Percentiles rank a stretch among this genome's conserved stretches.
Evolutionary conservation across 2,329 filamentous ascomycete species (phyloP).

Genomic region (Alternaria arbusti): DNA sequence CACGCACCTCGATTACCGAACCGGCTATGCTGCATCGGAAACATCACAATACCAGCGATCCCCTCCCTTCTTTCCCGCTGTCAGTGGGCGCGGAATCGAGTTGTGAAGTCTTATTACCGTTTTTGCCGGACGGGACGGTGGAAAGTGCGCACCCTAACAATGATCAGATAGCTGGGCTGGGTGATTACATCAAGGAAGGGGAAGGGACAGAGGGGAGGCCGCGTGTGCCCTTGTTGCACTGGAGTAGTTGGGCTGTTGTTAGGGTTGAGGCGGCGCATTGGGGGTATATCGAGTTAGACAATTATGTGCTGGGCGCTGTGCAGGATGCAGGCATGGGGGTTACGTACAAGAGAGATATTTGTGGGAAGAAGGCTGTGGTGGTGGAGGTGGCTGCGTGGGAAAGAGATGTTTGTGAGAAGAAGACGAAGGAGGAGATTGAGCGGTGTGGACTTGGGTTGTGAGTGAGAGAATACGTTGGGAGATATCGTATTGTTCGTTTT

Average conservation of each 20-base stretch:
- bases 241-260: background rate
- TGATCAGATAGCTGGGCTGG: background rate
- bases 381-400: background rate
- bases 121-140: conserved; percentile 15
- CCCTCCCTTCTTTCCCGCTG: background rate
- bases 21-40: no score
- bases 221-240: conserved; percentile 1
- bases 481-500: background rate
- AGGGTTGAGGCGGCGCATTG: conserved; percentile 2
- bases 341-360: background rate
- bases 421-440: background rate
- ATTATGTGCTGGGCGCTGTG: background rate
- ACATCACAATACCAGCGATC: no score
- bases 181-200: background rate
- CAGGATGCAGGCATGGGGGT: background rate
- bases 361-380: background rate
- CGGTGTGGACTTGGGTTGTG: background rate
- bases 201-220: background rate
- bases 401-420: background rate
- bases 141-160: background rate
- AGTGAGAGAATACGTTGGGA: background rate
- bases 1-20: no score
- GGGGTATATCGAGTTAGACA: background rate
- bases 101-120: conserved; percentile 8
- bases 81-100: conserved; percentile 16